A percentile compares a stretch with the other conserved stretches of the same genome.
Conservation (phyloP, 2,329 filamentous ascomycete species). For the Dactylellina drechsleri region DNA sequence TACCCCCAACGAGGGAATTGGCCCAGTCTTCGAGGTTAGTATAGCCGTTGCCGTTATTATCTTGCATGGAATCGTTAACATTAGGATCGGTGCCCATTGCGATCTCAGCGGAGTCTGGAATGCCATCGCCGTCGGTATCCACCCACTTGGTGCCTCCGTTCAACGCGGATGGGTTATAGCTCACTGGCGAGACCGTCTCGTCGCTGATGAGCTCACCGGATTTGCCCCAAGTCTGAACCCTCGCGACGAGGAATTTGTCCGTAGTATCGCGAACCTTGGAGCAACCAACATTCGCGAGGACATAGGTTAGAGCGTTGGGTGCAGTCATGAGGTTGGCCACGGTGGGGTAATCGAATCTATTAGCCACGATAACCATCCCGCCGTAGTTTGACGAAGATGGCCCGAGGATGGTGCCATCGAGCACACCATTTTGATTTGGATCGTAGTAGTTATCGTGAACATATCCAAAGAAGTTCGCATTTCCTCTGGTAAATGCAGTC, state of each 20-base stretch:
- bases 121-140: constrained; percentile 66
- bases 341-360: constrained; percentile 63
- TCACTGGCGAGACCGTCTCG: constrained; percentile 63
- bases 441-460: constrained; percentile 68
- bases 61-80: constrained; percentile 63
- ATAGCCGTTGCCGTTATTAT: constrained; percentile 63
- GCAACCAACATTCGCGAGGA: constrained; percentile 63
- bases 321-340: constrained; percentile 63
- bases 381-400: constrained; percentile 63
- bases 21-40: constrained; percentile 66
- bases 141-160: constrained; percentile 61
- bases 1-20: constrained; percentile 63
- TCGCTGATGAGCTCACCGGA: constrained; percentile 64
- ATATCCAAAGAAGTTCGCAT: constrained; percentile 67
- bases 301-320: constrained; percentile 62
- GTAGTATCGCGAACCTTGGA: constrained; percentile 64
- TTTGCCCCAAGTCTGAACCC: constrained; percentile 65
- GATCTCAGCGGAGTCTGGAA: constrained; percentile 66
- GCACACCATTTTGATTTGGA: constrained; percentile 64
- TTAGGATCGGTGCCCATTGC: constrained; percentile 63
- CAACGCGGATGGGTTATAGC: constrained; percentile 62
- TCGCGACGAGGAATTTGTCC: constrained; percentile 62
- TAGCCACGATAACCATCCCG: constrained; percentile 63
- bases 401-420: constrained; percentile 66
- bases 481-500: constrained; percentile 68